Conservation (phyloP, 1,139 yeast species). For the Candida glucosophila region DNA sequence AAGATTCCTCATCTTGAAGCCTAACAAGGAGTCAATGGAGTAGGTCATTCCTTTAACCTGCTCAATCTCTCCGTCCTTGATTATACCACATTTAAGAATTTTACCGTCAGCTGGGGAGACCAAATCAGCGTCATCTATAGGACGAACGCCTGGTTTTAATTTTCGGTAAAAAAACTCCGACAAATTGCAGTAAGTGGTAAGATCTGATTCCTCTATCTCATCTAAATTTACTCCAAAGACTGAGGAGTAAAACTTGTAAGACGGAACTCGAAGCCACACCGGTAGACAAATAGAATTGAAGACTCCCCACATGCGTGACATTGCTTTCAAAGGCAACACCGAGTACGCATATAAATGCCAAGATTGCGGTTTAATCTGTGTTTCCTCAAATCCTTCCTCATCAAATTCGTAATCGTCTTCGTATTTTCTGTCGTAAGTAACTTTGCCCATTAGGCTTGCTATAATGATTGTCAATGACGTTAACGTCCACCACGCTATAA, state of each 20-base stretch:
- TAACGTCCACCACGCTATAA: slow-evolving; percentile 63
- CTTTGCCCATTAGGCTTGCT: slow-evolving; percentile 56
- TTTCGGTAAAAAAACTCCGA: slow-evolving; percentile 88
- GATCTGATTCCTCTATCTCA: slow-evolving; percentile 81
- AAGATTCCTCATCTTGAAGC: slow-evolving; percentile 41
- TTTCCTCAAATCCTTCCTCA: too few species aligned
- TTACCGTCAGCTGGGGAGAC: slow-evolving; percentile 95
- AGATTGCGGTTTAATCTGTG: slow-evolving; percentile 55
- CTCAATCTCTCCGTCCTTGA: slow-evolving; percentile 80
- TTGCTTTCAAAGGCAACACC: slow-evolving; percentile 83
- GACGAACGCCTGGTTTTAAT: slow-evolving; percentile 72
- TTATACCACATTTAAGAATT: slow-evolving; percentile 76
- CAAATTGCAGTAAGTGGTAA: slow-evolving; percentile 65
- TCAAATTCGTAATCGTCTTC: slow-evolving; percentile 25
- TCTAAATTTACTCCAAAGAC: slow-evolving; percentile 83
- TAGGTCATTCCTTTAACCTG: slow-evolving; percentile 97
- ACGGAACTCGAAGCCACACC: slow-evolving; percentile 78
- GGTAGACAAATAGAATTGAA: slow-evolving; percentile 81
- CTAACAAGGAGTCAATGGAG: slow-evolving; percentile 81
- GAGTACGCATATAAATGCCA: slow-evolving; percentile 89
- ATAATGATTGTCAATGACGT: slow-evolving; percentile 57
- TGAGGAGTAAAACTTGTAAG: slow-evolving; percentile 68
- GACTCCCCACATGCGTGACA: slow-evolving; percentile 91
- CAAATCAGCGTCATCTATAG: slow-evolving; percentile 58
- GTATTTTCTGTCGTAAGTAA: slow-evolving; percentile 30